These are phyloP conservation scores for Suhomyces bolitotheri DNA, from an alignment of 1,139 yeast genomes.

Conservation along the genomic window DNA sequence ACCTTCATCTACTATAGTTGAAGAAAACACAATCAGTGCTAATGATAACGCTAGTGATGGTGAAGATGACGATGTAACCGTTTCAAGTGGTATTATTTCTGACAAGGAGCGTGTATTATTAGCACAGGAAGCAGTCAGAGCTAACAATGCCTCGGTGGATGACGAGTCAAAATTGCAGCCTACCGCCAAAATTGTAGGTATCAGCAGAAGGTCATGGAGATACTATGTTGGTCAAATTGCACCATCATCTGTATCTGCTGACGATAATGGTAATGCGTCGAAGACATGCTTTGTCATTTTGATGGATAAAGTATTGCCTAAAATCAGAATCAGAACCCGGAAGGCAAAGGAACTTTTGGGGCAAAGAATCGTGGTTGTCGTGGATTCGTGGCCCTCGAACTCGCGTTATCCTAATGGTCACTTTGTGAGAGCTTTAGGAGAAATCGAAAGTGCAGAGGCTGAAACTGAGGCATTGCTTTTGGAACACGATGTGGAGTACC, in stretches of 20 bases:
- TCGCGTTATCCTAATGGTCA: slow-evolving; percentile 94
- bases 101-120: slow-evolving; percentile 75
- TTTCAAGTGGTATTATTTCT: slow-evolving; percentile 47
- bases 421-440: slow-evolving; percentile 87
- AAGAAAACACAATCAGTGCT: slow-evolving; percentile 66
- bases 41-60: slow-evolving; percentile 61
- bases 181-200: slow-evolving; percentile 88
- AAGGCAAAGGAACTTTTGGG: slow-evolving; percentile 80
- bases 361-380: slow-evolving; percentile 85
- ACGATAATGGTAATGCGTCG: slow-evolving; percentile 57
- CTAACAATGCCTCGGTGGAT: slow-evolving; percentile 35
- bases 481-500: slow-evolving; percentile 94
- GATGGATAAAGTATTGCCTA: slow-evolving; percentile 88
- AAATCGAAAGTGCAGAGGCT: slow-evolving; percentile 87
- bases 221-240: slow-evolving; percentile 94
- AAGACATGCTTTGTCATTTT: slow-evolving; percentile 81
- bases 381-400: slow-evolving; percentile 87
- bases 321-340: slow-evolving; percentile 83
- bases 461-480: slow-evolving; percentile 93
- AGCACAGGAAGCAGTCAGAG: slow-evolving; percentile 77
- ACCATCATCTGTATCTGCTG: slow-evolving; percentile 67
- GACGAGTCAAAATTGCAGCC: slow-evolving; percentile 62
- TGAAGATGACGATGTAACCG: slow-evolving; percentile 44
- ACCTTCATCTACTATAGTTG: slow-evolving; percentile 77
- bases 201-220: slow-evolving; percentile 91